phyloP scores from a whole-genome alignment of 805 yeast genomes.

The Debaryomyces hansenii region DNA sequence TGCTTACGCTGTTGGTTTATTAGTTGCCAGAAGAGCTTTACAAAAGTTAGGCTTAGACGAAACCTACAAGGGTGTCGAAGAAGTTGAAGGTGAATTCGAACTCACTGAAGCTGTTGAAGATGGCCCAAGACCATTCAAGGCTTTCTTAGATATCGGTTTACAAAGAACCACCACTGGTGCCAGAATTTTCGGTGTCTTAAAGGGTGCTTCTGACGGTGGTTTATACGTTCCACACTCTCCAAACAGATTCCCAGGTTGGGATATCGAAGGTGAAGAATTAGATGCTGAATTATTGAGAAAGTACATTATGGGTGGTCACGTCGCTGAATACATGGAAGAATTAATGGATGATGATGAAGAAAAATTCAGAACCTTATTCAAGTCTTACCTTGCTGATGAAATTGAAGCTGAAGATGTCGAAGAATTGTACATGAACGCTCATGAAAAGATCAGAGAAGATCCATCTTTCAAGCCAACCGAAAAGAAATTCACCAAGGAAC shows the following conservation, averaged over 20 bases:
- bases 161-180: slow-evolving; percentile 99
- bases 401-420: slow-evolving; percentile 95
- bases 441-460: slow-evolving; percentile 93
- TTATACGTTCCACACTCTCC: slow-evolving; percentile 98
- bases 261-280: slow-evolving; percentile 96
- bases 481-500: slow-evolving; percentile 94
- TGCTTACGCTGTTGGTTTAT: slow-evolving; percentile 98
- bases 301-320: slow-evolving; percentile 99
- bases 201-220: slow-evolving; percentile 99
- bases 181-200: slow-evolving; percentile 97
- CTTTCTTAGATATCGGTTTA: slow-evolving; percentile 97
- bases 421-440: slow-evolving; percentile 94
- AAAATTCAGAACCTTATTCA: slow-evolving; percentile 95
- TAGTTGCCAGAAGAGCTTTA: slow-evolving; percentile 98
- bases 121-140: slow-evolving; percentile 99
- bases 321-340: slow-evolving; percentile 99
- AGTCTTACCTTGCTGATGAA: slow-evolving; percentile 94
- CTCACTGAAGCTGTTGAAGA: slow-evolving; percentile 99
- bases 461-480: slow-evolving; percentile 88
- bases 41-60: slow-evolving; percentile 97
- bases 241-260: slow-evolving; percentile 99
- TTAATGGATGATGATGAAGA: slow-evolving; percentile 99
- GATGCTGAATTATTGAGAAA: slow-evolving; percentile 97
- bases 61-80: slow-evolving; percentile 98
- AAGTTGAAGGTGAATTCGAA: slow-evolving; percentile 98